Base-by-base conservation (phyloP, 2,329 filamentous ascomycete genomes). In the Lasiodiplodia sp. region DNA sequence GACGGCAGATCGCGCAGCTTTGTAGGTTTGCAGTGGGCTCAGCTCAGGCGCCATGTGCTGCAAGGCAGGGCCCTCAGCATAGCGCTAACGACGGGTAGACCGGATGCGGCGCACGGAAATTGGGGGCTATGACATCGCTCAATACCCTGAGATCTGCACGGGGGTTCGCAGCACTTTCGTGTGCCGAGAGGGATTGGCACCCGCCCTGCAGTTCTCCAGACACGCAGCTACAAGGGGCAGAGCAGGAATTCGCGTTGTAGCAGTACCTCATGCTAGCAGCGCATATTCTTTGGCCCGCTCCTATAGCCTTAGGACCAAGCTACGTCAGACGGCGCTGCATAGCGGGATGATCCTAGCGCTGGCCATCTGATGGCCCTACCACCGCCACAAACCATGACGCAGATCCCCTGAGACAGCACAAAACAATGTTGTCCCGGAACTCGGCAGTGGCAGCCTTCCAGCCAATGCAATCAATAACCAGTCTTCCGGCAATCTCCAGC, bases 81-180 rank as follows among this genome's bases (percentile, higher is more conserved):
- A 52, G 60, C 44, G 31, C 60, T 52, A 38, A 10, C 16, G 38
- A 64, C 60, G 60, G 60, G 28, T 64, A 64, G 60, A 52, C 47
- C 60, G 60, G 60, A 52, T 37, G 60, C 60, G 28, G 60, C 31
- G 47, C 31, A n/a, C 28, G 60, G 60, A 64, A 52, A 64, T 64
- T 64, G 44, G 60, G 60, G 44, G 44, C 31, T 64, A 64, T 64
- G 60, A 52, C 60, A 64, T 64, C 57, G 47, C 44, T 18, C 44
- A 49, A 49, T 44, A 40, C 57, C 40, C 16, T 62, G 38, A 6
- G 58, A 64, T 64, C 60, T 64, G 47, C 60, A 28, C 60, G 44
- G 51, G 31, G 60, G 10, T 51, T 23, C 21, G 31, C n/a, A 31
- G 34, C n/a, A n/a, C 55, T 18, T 51, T 16, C 25, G 18, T 51